Evolutionary conservation across 192 early-diverging fungal species (phyloP).

Genomic region (Podila clonocystis): DNA sequence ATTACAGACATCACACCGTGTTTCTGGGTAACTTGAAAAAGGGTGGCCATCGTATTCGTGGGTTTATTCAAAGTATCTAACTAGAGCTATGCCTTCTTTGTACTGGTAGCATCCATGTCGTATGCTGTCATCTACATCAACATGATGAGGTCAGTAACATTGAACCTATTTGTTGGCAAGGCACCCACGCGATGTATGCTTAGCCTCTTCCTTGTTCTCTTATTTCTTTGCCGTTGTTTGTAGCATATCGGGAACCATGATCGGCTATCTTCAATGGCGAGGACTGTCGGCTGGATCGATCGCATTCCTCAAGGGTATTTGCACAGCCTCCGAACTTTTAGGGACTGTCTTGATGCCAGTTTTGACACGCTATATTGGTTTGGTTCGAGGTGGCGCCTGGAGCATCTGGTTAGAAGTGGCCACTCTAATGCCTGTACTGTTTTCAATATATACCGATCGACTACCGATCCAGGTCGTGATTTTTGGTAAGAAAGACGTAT

Average conservation of each 20-base stretch:
- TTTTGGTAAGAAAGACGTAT: slow-evolving; percentile 25
- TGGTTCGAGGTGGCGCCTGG: slow-evolving; percentile 42
- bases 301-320: slow-evolving; percentile 34
- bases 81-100: background rate
- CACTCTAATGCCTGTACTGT: slow-evolving; percentile 31
- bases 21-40: slow-evolving; percentile 25
- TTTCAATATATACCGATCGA: slow-evolving; percentile 34
- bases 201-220: background rate
- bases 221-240: background rate
- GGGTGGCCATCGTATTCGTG: background rate
- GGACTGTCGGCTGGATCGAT: slow-evolving; percentile 34
- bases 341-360: slow-evolving; percentile 29
- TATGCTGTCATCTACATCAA: slow-evolving; percentile 50
- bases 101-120: slow-evolving; percentile 21
- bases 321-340: slow-evolving; percentile 35
- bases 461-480: slow-evolving; percentile 27
- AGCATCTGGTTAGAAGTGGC: slow-evolving; percentile 43
- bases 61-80: background rate
- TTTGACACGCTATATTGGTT: slow-evolving; percentile 27
- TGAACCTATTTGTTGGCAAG: background rate
- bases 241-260: slow-evolving; percentile 48
- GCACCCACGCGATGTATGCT: background rate
- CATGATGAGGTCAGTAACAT: slow-evolving; percentile 31
- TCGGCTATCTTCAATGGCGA: slow-evolving; percentile 41
- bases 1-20: slow-evolving; percentile 28